Base-by-base conservation (phyloP, 306 rosid genomes). In the Castanospermum australe region DNA sequence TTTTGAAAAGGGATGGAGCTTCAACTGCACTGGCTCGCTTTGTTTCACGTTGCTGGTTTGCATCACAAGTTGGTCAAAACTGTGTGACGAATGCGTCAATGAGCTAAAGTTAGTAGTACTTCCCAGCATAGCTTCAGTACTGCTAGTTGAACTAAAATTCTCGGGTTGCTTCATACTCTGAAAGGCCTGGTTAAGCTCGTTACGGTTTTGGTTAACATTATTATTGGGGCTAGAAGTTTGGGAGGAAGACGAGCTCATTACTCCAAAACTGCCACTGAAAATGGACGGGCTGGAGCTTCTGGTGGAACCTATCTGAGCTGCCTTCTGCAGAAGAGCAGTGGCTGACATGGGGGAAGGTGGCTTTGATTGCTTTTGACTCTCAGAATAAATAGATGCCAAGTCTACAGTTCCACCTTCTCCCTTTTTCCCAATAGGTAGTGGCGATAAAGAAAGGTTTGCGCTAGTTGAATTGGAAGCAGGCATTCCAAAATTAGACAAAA, bases 261-360 rank as follows among this genome's bases (percentile, higher is more conserved):
- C 85, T 4, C 97, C 93, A 65, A 86, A 86, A 68, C 82, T 86
- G 70, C 62, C 77, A 42, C 87, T 82, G 20, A 82, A 86, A 35
- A 89, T 59, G 6, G 92, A 82, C 17, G 84, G 77, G 73, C 82
- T 83, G 84, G 22, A 83, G 72, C 82, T 79, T 82, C 80, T 82
- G 36, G 89, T 86, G 39, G 94, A 90, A n/a, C 94, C 94, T 85
- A 90, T 84, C 15, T 87, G 91, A 2, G 94, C 94, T 67, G 94
- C 94, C 33, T 90, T 86, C 73, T 86, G 89, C 21, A 90, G 81
- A 73, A 90, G 83, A 0, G 94, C 94, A 42, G 94, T 90, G 0
- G 94, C 94, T 55, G 94, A 90, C 97, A 94, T 89, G 2, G 97
- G 93, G 7, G 87, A 80, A 32, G 86, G 38, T 2, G 90, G 79